A percentile compares a stretch with the other conserved stretches of the same genome.
phyloP scores from a whole-genome alignment of 805 yeast genomes.

The Groenewaldozyma salmanticensis region DNA sequence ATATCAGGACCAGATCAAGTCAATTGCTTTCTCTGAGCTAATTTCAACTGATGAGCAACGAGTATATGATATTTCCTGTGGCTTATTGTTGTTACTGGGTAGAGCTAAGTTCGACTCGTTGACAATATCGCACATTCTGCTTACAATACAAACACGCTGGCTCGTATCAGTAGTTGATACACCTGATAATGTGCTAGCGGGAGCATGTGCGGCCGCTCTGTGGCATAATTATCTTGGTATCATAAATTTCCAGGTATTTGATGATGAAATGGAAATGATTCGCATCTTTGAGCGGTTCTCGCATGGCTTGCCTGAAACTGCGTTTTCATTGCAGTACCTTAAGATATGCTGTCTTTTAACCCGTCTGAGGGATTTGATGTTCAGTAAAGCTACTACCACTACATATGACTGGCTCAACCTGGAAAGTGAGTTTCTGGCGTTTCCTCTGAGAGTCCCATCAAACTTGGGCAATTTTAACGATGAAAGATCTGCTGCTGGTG shows the following conservation, averaged over 20 bases:
- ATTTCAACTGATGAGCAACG: neutral
- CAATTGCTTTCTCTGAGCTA: neutral
- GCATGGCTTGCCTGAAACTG: neutral
- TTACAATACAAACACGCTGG: neutral
- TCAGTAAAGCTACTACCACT: neutral
- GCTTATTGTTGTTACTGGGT: conserved; percentile 1
- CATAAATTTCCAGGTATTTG: neutral
- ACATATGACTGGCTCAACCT: conserved; percentile 5
- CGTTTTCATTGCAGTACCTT: conserved; percentile 1
- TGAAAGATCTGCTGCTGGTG: conserved; percentile 8
- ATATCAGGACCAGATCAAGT: neutral
- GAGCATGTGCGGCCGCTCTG: neutral
- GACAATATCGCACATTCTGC: neutral
- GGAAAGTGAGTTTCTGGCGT: conserved; percentile 7
- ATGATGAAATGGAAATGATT: neutral
- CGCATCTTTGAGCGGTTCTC: neutral
- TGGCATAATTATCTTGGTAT: neutral
- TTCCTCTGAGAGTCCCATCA: conserved; percentile 7
- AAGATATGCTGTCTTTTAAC: neutral
- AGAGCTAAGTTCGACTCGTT: conserved; percentile 2
- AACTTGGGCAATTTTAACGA: conserved; percentile 8
- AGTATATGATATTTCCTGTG: conserved; percentile 1
- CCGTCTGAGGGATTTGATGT: conserved; percentile 1
- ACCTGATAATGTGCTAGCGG: neutral
- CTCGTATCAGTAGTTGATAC: no score